Conservation (phyloP, 768 basidiomycete species). For the Lenzites betulinus region DNA sequence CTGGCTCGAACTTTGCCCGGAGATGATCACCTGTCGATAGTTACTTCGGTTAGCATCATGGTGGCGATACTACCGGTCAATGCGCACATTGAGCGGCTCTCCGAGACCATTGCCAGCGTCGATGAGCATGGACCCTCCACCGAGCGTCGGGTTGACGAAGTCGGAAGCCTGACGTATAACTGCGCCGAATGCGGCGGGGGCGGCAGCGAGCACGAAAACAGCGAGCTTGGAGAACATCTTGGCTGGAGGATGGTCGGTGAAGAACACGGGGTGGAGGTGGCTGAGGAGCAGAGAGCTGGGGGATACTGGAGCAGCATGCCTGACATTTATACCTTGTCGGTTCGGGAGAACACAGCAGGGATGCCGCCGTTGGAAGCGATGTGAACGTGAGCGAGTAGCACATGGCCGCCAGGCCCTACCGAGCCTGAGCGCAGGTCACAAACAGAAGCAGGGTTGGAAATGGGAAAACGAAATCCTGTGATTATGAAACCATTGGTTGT, state of each 20-base stretch:
- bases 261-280: not conserved
- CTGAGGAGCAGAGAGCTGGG: not conserved
- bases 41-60: not conserved
- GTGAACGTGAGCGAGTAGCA: constrained; percentile 1
- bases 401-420: too few species aligned
- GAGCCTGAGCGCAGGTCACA: not conserved
- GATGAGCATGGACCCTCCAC: constrained; percentile 48
- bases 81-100: constrained; percentile 46
- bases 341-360: not conserved
- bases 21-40: constrained; percentile 56
- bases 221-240: constrained; percentile 19
- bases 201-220: constrained; percentile 14
- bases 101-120: constrained; percentile 41
- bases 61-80: not conserved
- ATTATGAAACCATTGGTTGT: not conserved
- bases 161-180: constrained; percentile 16
- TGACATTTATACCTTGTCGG: constrained; percentile 1
- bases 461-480: not conserved
- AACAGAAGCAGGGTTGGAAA: not conserved
- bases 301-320: not conserved
- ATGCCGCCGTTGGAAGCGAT: constrained; percentile 7
- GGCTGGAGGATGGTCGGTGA: not conserved
- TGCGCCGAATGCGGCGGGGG: not conserved
- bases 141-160: constrained; percentile 37
- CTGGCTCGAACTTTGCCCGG: constrained; percentile 56